These are phyloP conservation scores for Paraphaeosphaeria minitans DNA, from an alignment of 2,329 filamentous ascomycete genomes.

Conservation along the genomic window DNA sequence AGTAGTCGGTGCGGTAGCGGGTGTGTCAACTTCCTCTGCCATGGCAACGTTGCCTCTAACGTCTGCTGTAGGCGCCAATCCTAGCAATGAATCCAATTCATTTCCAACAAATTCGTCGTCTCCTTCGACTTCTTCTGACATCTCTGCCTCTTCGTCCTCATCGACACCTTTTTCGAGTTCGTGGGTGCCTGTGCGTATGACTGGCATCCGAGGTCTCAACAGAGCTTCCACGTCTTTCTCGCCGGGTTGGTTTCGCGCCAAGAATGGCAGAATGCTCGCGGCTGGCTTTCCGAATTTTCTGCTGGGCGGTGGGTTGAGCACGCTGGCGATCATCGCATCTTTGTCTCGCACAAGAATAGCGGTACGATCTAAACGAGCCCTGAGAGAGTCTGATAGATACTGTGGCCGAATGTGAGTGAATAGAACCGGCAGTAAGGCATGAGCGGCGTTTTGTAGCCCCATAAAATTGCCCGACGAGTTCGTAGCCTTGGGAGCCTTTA, in stretches of 20 bases:
- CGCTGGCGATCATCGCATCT: conserved; percentile 77
- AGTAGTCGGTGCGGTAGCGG: not conserved
- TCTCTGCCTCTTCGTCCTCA: conserved; percentile 27
- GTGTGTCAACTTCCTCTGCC: conserved; percentile 14
- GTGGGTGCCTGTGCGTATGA: conserved; percentile 38
- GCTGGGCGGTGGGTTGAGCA: conserved; percentile 74
- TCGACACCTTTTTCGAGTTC: conserved; percentile 26
- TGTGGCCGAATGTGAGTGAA: conserved; percentile 69
- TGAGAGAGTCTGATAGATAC: conserved; percentile 70
- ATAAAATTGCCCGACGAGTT: conserved; percentile 45
- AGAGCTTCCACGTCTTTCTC: conserved; percentile 74
- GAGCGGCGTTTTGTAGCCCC: conserved; percentile 62
- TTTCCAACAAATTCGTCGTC: conserved; percentile 55
- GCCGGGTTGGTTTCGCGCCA: conserved; percentile 66
- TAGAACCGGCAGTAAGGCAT: conserved; percentile 64
- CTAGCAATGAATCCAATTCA: conserved; percentile 32
- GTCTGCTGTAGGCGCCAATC: conserved; percentile 23
- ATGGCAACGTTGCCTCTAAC: conserved; percentile 21
- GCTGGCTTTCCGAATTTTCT: conserved; percentile 65
- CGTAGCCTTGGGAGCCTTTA: conserved; percentile 52
- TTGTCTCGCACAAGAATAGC: conserved; percentile 73
- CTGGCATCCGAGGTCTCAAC: conserved; percentile 58
- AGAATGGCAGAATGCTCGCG: conserved; percentile 79
- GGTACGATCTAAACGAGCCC: conserved; percentile 79
- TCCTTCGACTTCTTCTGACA: conserved; percentile 55